phyloP scores from a whole-genome alignment of 1,284 basidiomycete genomes.

The Trichosporon coremiiforme region DNA sequence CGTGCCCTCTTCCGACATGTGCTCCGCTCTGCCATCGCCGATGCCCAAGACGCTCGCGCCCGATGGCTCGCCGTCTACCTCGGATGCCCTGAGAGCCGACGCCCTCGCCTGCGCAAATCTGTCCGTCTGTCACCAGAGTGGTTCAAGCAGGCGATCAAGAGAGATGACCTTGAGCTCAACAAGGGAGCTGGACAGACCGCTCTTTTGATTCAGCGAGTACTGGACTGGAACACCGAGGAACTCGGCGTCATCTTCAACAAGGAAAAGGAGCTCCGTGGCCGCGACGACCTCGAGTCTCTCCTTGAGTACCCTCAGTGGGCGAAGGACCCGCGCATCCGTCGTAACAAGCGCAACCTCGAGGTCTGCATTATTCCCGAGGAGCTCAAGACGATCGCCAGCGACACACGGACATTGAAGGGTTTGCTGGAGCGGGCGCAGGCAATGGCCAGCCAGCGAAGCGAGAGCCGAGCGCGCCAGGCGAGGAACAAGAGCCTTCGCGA shows the following conservation, averaged over 20 bases:
- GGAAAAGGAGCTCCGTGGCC: slow-evolving; percentile 11
- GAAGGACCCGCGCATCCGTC: slow-evolving; percentile 6
- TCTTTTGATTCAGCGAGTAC: background rate
- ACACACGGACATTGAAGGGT: slow-evolving; percentile 5
- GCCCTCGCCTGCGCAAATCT: slow-evolving; percentile 19
- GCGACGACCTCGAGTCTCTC: background rate
- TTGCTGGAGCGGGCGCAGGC: background rate
- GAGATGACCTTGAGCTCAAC: background rate
- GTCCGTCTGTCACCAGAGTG: slow-evolving; percentile 27
- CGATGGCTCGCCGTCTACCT: slow-evolving; percentile 27
- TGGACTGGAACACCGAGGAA: slow-evolving; percentile 22
- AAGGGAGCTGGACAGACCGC: slow-evolving; percentile 14
- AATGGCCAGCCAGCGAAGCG: background rate
- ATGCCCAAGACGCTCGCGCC: slow-evolving; percentile 11
- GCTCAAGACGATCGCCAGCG: slow-evolving; percentile 12
- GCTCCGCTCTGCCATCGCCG: slow-evolving; percentile 21
- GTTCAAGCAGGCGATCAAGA: slow-evolving; percentile 23
- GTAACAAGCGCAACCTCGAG: slow-evolving; percentile 3
- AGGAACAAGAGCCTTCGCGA: background rate
- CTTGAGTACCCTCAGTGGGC: slow-evolving; percentile 7
- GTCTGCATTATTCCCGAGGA: slow-evolving; percentile 21
- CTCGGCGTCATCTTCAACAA: slow-evolving; percentile 15
- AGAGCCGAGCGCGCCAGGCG: background rate
- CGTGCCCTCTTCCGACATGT: slow-evolving; percentile 21
- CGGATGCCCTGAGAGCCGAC: slow-evolving; percentile 10